Percentiles rank a stretch among this genome's conserved stretches.
Evolutionary conservation across 768 basidiomycete genomes (phyloP).

Genomic region (Mycena vitilis): DNA sequence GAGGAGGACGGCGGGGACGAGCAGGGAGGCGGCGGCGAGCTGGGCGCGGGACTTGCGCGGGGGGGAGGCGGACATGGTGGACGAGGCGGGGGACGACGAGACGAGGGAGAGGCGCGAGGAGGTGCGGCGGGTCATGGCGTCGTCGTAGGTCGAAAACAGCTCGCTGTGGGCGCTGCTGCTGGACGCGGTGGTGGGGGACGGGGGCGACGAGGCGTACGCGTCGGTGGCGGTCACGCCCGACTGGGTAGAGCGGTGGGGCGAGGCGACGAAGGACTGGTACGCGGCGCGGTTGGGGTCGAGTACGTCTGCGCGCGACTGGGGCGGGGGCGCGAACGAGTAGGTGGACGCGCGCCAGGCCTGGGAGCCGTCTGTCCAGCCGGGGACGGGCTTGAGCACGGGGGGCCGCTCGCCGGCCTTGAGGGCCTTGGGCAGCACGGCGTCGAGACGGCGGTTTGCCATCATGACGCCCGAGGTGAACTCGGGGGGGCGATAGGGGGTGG

Average conservation of each 20-base stretch:
- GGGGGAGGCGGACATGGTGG: constrained; percentile 7
- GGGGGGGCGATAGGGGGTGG: constrained; percentile 43
- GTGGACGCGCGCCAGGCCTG: constrained; percentile 75
- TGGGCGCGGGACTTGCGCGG: constrained; percentile 23
- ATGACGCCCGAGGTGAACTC: constrained; percentile 72
- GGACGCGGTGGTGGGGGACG: constrained; percentile 50
- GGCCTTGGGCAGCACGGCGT: constrained; percentile 56
- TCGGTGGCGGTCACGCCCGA: constrained; percentile 58
- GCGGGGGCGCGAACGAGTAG: constrained; percentile 63
- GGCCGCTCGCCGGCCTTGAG: constrained; percentile 50
- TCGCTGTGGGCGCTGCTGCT: constrained; percentile 50
- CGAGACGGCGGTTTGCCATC: constrained; percentile 73
- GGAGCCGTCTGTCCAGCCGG: constrained; percentile 78
- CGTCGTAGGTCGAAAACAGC: constrained; percentile 51
- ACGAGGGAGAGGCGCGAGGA: constrained; percentile 68
- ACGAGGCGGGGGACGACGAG: constrained; percentile 49
- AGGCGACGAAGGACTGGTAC: constrained; percentile 61
- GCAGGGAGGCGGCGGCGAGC: constrained; percentile 22
- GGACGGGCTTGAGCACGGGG: constrained; percentile 56
- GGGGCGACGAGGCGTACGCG: constrained; percentile 46
- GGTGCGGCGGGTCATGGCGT: constrained; percentile 25
- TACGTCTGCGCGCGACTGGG: constrained; percentile 46
- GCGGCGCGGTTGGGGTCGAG: constrained; percentile 46
- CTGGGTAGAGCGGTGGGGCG: constrained; percentile 57
- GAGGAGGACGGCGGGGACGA: constrained; percentile 54